Evolutionary conservation across 2,329 filamentous ascomycete genomes (phyloP), one percentile per base, ranked within the genome.

Genomic region (Aureobasidium sp.): DNA sequence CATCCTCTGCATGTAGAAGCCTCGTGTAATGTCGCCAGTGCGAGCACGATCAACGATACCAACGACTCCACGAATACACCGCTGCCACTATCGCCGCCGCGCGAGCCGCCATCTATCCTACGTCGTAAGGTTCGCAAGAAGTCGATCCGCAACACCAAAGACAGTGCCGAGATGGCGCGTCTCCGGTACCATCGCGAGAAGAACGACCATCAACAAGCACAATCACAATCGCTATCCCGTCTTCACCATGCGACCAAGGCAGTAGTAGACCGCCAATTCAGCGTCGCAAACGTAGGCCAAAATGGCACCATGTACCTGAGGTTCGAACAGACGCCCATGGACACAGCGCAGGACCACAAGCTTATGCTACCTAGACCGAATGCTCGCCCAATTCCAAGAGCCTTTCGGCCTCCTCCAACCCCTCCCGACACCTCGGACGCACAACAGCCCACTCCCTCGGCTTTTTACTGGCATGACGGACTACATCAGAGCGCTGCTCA

Each of bases 221-320:
- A 45, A 36, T 47, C 60, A 36, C 60, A 54, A 32, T 48, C 50
- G 6, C 30, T 27, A 36, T 37, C 37, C 9, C 53, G 16, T 32
- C 30, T 59, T 5, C 30, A 45, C 5, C 30, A 45, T 10, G 3
- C n/a, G 6, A 3, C 21, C 29, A 57, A 47, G 41, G 32, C 16
- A 21, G 1, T 1, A 4, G 16, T 37, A 7, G 64, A 61, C 27
- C 70, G 73, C 50, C 72, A 74, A 54, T 76, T 77, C 67, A 75
- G 74, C 13, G 75, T 77, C 45, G 74, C 73, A 32, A 77, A 77
- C 66, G 72, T 77, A 58, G 67, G 66, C 34, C 72, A 76, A 69
- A 72, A 76, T 72, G 75, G 75, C 67, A 72, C 75, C 62, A 75
- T 77, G 63, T 77, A 77, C 67, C 70, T 77, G 53, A 73, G 75